Evolutionary conservation across 208 protist genomes (phyloP), one percentile per base, ranked within the genome.

Genomic region (Trypanosoma caninum): DNA sequence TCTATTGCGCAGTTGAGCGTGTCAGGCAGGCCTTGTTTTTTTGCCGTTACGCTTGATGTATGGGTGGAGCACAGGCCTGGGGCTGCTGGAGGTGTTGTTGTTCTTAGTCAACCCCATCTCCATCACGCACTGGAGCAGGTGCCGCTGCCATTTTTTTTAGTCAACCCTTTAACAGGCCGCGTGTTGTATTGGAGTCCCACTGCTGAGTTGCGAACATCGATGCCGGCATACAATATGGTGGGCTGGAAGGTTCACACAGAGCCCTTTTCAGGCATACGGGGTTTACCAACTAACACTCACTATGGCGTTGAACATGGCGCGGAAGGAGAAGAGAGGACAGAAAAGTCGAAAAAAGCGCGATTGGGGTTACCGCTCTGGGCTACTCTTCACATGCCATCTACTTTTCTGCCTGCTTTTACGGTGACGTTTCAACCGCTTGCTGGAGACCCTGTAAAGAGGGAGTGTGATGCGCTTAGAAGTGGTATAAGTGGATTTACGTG

Each of bases 91-190:
- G 13, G 42, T 37, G 28, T 47, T 65, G 27, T 83, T 25, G 45
- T 93, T 10, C 69, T 90, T 3, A 74, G 78, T 9, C 79, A 78
- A 8, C 87, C 87, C 3, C 62, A 72, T 7, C 60, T 90, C 27
- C 84, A 94, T 65, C 77, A 69, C 13, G 25, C 72, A 38, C 72
- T 76, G 28, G 84, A 94, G 40, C 65, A 69, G 23, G 65, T 85
- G 44, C 80, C 80, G 46, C 53, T 90, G 4, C 76, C 88, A 7
- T 48, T 77, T 14, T 74, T 78, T 18, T 56, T 94, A 9, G 72
- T 90, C 4, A 78, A 92, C 60, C 84, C 82, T 6, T 20, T 35
- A 23, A 86, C 53, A 8, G 84, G 84, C 7, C 44, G 64, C 50
- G 59, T 91, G 51, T 59, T 92, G 50, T 80, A 74, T 45, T 90